Evolutionary conservation across 2,329 filamentous ascomycete species (phyloP).

Genomic region (Aspergillus quadricinctus): DNA sequence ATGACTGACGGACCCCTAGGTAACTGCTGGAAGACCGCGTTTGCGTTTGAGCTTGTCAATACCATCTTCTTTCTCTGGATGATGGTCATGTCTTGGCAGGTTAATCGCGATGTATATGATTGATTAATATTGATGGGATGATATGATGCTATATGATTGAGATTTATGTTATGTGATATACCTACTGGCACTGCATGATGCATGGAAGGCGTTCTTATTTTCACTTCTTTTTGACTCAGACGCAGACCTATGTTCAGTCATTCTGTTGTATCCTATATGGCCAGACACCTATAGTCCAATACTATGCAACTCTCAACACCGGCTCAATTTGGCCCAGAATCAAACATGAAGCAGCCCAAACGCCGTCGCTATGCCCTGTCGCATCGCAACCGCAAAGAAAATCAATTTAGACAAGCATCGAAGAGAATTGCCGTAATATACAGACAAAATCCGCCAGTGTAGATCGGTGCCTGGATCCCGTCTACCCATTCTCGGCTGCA

Average conservation of each 20-base stretch:
- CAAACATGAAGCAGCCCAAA: slow-evolving; percentile 8
- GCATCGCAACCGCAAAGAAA: slow-evolving; percentile 19
- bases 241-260: not conserved
- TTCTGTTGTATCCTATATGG: not conserved
- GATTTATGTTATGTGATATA: not conserved
- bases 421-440: slow-evolving; percentile 1
- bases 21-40: slow-evolving; percentile 60
- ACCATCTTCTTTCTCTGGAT: slow-evolving; percentile 63
- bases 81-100: slow-evolving; percentile 59
- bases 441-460: not conserved
- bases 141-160: not conserved
- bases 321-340: not conserved
- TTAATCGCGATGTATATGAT: slow-evolving; percentile 36
- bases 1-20: slow-evolving; percentile 29
- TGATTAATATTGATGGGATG: slow-evolving; percentile 1
- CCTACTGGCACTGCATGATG: not conserved
- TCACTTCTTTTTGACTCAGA: slow-evolving; percentile 4
- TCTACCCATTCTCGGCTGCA: slow-evolving; percentile 29
- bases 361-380: slow-evolving; percentile 30
- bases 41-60: slow-evolving; percentile 61
- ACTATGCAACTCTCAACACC: not conserved
- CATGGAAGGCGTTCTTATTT: slow-evolving; percentile 3
- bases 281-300: not conserved
- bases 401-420: slow-evolving; percentile 10
- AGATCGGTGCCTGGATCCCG: not conserved